Percentiles rank a stretch among this genome's conserved stretches.
These are phyloP conservation scores for Leccinum obscurum DNA, from an alignment of 768 basidiomycete genomes.

Conservation along the genomic window DNA sequence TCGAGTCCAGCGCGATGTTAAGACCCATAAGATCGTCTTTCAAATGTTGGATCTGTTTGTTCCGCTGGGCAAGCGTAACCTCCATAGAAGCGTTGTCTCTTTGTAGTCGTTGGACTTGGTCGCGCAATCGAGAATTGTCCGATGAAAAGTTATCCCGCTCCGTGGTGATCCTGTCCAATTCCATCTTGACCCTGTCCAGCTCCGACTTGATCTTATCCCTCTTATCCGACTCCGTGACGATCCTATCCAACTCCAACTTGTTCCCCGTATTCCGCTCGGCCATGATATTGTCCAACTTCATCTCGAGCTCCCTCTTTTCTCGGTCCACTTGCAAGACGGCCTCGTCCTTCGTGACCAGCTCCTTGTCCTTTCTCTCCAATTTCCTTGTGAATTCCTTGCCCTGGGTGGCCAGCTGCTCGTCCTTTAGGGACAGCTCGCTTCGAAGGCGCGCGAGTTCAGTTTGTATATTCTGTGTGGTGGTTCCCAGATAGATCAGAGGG, in stretches of 20 bases:
- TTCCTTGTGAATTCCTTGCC: not conserved
- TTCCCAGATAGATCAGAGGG: not conserved
- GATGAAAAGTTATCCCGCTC: constrained; percentile 21
- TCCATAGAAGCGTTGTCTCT: constrained; percentile 86
- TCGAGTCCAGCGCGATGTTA: constrained; percentile 90
- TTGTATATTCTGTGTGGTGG: not conserved
- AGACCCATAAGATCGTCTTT: constrained; percentile 81
- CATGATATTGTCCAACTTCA: not conserved
- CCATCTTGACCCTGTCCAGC: not conserved
- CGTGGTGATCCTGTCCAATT: not conserved
- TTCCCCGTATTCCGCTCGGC: constrained; percentile 29
- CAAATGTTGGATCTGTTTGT: constrained; percentile 62
- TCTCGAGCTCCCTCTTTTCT: constrained; percentile 59
- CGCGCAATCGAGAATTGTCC: constrained; percentile 59
- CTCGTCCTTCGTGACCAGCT: constrained; percentile 42
- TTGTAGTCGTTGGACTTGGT: constrained; percentile 68
- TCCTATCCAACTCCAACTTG: not conserved
- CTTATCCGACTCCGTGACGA: not conserved
- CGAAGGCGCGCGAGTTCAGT: not conserved
- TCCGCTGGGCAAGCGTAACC: constrained; percentile 70
- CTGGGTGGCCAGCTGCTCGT: constrained; percentile 46
- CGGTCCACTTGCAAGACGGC: constrained; percentile 69
- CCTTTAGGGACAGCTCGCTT: not conserved
- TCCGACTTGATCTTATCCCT: not conserved
- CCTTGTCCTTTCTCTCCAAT: not conserved